These are phyloP conservation scores for Nephelium lappaceum DNA, from an alignment of 345 rosid species.

Conservation along the genomic window DNA sequence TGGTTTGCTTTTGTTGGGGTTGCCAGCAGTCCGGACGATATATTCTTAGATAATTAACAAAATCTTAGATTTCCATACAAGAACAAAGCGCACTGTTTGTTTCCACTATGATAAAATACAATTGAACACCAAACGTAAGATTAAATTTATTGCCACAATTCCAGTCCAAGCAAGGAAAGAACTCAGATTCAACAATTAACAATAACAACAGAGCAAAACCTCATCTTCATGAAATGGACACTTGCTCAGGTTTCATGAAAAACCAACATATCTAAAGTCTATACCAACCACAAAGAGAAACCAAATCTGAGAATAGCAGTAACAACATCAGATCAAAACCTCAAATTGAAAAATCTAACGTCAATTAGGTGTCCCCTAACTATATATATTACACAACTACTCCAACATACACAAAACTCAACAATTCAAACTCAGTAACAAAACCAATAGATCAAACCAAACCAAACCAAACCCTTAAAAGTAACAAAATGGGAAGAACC, in stretches of 20 bases:
- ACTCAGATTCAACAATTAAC: not conserved
- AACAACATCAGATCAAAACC: constrained; percentile 27
- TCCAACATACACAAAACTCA: constrained; percentile 8
- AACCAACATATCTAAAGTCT: not conserved
- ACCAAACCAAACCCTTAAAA: constrained; percentile 18
- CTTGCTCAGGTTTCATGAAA: not conserved
- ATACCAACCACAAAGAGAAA: not conserved
- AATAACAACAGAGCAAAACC: not conserved
- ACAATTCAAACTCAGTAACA: constrained; percentile 23
- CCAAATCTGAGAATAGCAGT: constrained; percentile 21
- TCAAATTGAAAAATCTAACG: constrained; percentile 6
- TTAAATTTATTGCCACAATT: not conserved
- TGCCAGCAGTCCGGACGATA: not conserved
- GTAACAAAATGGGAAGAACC: constrained; percentile 27
- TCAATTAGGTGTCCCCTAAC: not conserved
- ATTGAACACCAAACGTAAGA: not conserved
- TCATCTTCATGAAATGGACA: not conserved
- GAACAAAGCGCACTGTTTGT: not conserved
- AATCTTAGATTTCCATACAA: not conserved
- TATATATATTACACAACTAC: not conserved
- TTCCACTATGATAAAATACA: not conserved
- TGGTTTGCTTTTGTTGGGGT: not conserved
- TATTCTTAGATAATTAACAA: not conserved
- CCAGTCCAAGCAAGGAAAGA: not conserved
- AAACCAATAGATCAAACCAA: constrained; percentile 16